A percentile compares a stretch with the other conserved stretches of the same genome.
Evolutionary conservation across 331 rosid species (phyloP).

Genomic region (Rhamnella rubrinervis): DNA sequence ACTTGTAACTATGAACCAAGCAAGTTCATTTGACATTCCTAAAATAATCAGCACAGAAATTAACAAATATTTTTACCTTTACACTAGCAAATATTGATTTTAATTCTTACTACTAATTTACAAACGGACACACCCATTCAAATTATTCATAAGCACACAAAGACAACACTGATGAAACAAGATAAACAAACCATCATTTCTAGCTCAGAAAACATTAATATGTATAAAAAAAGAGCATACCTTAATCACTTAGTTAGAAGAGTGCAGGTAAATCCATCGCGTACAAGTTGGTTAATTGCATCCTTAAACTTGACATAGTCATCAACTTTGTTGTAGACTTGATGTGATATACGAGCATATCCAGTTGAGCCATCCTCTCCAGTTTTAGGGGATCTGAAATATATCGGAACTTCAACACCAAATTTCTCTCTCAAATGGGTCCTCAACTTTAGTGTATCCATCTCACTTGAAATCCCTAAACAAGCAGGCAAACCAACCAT

Average conservation of each 20-base stretch:
- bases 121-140: no score
- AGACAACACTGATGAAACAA: not conserved
- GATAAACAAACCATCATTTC: not conserved
- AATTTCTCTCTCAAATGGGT: slow-evolving; percentile 45
- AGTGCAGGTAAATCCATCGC: slow-evolving; percentile 18
- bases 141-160: not conserved
- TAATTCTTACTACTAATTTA: no score
- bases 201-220: not conserved
- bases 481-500: slow-evolving; percentile 70
- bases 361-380: slow-evolving; percentile 40
- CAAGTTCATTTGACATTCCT: no score
- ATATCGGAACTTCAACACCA: slow-evolving; percentile 51
- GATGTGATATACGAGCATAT: slow-evolving; percentile 58
- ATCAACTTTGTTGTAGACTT: slow-evolving; percentile 53
- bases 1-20: no score
- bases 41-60: no score
- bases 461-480: slow-evolving; percentile 45
- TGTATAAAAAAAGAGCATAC: not conserved
- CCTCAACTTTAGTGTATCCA: slow-evolving; percentile 51
- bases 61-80: no score
- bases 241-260: slow-evolving; percentile 3
- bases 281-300: slow-evolving; percentile 48
- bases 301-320: slow-evolving; percentile 54
- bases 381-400: slow-evolving; percentile 31
- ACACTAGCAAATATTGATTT: no score